Percentiles rank a stretch among this genome's conserved stretches.
Conservation (phyloP, 2,329 filamentous ascomycete species). For the Elsinoe batatas region DNA sequence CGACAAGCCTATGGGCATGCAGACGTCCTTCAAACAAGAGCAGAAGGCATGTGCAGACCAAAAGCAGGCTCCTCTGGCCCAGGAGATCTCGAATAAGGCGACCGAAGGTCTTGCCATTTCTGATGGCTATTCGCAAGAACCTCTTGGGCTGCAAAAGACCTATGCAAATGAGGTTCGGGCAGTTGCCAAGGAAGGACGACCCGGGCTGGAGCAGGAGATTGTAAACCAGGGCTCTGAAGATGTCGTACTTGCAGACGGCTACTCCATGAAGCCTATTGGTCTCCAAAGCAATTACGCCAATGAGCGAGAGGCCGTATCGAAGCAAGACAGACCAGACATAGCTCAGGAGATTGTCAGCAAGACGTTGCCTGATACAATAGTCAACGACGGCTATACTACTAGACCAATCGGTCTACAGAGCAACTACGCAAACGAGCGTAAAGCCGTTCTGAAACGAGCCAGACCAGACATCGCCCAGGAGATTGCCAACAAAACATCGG, state of each 20-base stretch:
- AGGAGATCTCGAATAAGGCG: slow-evolving; percentile 11
- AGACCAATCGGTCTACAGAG: not conserved
- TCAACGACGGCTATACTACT: slow-evolving; percentile 1
- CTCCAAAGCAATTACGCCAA: slow-evolving; percentile 17
- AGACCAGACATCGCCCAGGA: slow-evolving; percentile 6
- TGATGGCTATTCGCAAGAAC: slow-evolving; percentile 2
- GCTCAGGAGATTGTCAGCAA: not conserved
- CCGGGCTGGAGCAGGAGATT: slow-evolving; percentile 14
- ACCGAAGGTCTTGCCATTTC: not conserved
- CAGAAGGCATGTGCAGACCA: slow-evolving; percentile 1
- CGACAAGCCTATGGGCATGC: slow-evolving; percentile 14
- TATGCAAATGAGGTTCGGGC: slow-evolving; percentile 11
- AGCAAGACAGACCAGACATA: not conserved
- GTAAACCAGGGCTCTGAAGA: not conserved
- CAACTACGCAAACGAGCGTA: not conserved
- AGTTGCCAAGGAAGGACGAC: not conserved
- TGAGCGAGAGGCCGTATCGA: slow-evolving; percentile 10
- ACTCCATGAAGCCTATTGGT: slow-evolving; percentile 14
- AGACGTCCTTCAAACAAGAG: slow-evolving; percentile 15
- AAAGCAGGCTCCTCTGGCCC: slow-evolving; percentile 4
- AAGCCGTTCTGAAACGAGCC: not conserved
- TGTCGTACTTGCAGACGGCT: slow-evolving; percentile 11
- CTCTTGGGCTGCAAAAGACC: slow-evolving; percentile 13
- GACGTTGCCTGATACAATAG: not conserved
- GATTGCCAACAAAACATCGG: not conserved